Percentiles rank a stretch among this genome's conserved stretches.
These are phyloP conservation scores for Gentiana dahurica DNA, from an alignment of 257 asterid species.

Conservation along the genomic window DNA sequence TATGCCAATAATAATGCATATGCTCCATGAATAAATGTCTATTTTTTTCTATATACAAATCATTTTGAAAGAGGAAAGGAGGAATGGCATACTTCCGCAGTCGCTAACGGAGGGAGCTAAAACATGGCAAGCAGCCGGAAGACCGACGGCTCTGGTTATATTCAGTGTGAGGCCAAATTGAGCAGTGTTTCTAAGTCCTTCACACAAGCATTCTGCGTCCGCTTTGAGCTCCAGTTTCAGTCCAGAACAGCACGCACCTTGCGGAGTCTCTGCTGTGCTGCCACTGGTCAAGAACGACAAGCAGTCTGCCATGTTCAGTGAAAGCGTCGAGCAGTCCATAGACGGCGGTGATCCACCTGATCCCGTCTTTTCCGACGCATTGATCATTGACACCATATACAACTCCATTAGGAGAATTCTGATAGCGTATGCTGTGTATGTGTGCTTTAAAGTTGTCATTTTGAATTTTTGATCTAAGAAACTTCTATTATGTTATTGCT, in stretches of 20 bases:
- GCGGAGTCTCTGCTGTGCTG: slow-evolving; percentile 50
- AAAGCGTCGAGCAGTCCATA: slow-evolving; percentile 55
- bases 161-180: slow-evolving; percentile 70
- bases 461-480: too few relatives aligned
- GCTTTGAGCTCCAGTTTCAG: slow-evolving; percentile 61
- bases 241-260: slow-evolving; percentile 71
- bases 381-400: neutral
- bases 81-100: slow-evolving; percentile 54
- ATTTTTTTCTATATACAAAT: too few relatives aligned
- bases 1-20: too few relatives aligned
- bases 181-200: slow-evolving; percentile 65
- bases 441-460: too few relatives aligned
- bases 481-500: too few relatives aligned
- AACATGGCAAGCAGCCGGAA: slow-evolving; percentile 80
- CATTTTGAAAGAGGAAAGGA: neutral
- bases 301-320: slow-evolving; percentile 62
- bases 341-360: slow-evolving; percentile 62
- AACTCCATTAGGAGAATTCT: too few relatives aligned
- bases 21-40: too few relatives aligned
- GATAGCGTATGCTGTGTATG: too few relatives aligned
- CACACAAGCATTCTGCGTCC: slow-evolving; percentile 67
- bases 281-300: slow-evolving; percentile 57
- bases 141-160: slow-evolving; percentile 57
- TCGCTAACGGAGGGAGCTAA: slow-evolving; percentile 58
- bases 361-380: slow-evolving; percentile 18